Conservation (phyloP, 192 early-diverging fungal species). For the Gryganskiella cystojenkinii region DNA sequence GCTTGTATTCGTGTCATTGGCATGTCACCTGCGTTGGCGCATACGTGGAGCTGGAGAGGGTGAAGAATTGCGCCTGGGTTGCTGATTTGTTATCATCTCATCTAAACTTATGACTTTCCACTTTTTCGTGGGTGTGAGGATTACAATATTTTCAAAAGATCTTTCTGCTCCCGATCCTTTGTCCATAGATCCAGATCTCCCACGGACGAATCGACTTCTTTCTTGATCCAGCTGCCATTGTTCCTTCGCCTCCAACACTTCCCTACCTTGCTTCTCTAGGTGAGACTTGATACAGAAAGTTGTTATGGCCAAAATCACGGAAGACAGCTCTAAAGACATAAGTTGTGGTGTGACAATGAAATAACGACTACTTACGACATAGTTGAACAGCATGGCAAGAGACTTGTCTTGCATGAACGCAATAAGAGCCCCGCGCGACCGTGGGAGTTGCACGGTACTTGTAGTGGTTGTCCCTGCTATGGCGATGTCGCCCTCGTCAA, state of each 20-base stretch:
- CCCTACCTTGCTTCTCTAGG: slow-evolving; percentile 1
- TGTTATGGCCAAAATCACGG: too few species aligned
- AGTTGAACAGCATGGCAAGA: background rate
- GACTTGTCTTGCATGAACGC: background rate
- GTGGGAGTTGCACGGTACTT: too few species aligned
- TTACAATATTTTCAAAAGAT: background rate
- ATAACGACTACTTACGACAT: background rate
- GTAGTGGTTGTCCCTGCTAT: background rate
- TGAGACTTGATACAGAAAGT: background rate
- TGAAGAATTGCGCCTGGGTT: too few species aligned
- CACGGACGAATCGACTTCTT: background rate
- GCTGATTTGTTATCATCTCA: too few species aligned
- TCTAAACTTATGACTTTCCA: too few species aligned
- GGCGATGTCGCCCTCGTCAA: background rate
- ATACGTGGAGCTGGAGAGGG: too few species aligned
- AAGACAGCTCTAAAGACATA: too few species aligned
- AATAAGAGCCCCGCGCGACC: too few species aligned
- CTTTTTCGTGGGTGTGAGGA: too few species aligned
- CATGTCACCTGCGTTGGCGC: too few species aligned
- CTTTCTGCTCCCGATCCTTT: background rate
- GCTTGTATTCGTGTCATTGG: too few species aligned
- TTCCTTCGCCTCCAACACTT: background rate
- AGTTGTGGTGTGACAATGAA: background rate
- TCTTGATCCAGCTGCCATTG: background rate
- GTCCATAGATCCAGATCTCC: background rate